Base-by-base conservation (phyloP, 768 basidiomycete genomes). In the Guyanaporus albipodus region DNA sequence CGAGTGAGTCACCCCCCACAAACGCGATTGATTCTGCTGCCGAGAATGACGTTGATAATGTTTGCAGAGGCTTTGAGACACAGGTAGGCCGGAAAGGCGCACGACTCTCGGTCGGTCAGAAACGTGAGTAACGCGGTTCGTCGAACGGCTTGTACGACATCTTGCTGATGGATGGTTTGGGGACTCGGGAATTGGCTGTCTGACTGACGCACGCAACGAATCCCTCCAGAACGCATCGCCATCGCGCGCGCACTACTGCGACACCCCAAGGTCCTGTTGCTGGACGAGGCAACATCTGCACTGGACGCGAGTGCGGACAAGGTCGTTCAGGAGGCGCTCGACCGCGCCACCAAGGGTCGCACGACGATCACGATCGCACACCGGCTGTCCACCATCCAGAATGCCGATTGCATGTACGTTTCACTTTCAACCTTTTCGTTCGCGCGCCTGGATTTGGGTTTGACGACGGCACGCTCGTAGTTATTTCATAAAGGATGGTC, bases 301-400 rank as follows among this genome's bases (percentile, higher is more conserved):
- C 76, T 96, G 24, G 93, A 95, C 63, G 89, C 88, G 8, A 85
- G 83, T 58, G 90, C 87, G 18, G 94, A 96, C 68, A 91, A 90
- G 67, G 85, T 98, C 41, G 96, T 99, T 8, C 95, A 98, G 60
- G 85, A 80, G 6, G 96, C 96, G 4, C 76, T 98, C 22, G 96
- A 98, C 67, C 78, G 82, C 59, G 96, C 94, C 6, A 83, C 92
- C 3, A 87, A 82, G 69, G 94, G 93, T 32, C 79, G 95, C 47
- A 95, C 94, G 7, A 96, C 93, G 8, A 86, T 94, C 48, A 87
- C 94, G 14, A 95, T 99, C 52, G 95, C 95, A 2, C 96, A 98
- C 69, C 79, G 96, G 44, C 69, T 99, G 47, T 89, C 87, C 14
- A 92, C 90, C 4, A 94, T 96, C 53, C 91, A 95, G 66, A 89